Evolutionary conservation across 345 rosid species (phyloP), one percentile per base, ranked within the genome.

Genomic region (Draba incana): DNA sequence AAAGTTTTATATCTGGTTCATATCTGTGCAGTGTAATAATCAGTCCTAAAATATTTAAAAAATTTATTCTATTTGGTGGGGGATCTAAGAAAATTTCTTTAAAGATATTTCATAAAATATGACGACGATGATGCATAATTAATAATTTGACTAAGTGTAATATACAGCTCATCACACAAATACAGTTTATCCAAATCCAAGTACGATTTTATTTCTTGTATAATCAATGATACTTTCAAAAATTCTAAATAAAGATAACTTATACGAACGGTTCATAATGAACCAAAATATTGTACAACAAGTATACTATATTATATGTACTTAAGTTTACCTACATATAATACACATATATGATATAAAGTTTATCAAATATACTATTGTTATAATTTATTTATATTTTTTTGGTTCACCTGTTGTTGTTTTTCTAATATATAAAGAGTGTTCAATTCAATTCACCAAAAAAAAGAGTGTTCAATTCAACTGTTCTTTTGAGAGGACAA

Each of bases 11-110:
- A 68, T 68, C 45, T 66, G 57, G 68, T 67, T 53, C 64, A 61
- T 60, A 67, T 74, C 54, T 74, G 44, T 62, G 77, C 47, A 50
- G 59, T 68, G 69, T 55, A 68, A 46, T 74, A 60, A 74, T 67
- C 42, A 66, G 35, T 42, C 43, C 59, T 57, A 48, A 57, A 25
- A 33, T 59, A 11, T 24, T 11, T 11, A 37, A 0, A 14, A 50
- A 42, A 15, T 57, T 47, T 51, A 52, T 67, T 52, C 31, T 60
- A 74, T 60, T 52, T 74, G 50, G 56, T 66, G 72, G 68, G 60
- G 35, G 41, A 66, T 67, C 50, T 67, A 39, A 35, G 24, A 24
- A 66, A 33, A 13, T 44, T 60, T 67, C 16, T 14, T 30, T 35
- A 33, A 47, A 39, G 33, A 48, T 30, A 20, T 24, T 35, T 11